Evolutionary conservation across 1,284 basidiomycete species (phyloP).

Genomic region (Melampsora larici-populina): DNA sequence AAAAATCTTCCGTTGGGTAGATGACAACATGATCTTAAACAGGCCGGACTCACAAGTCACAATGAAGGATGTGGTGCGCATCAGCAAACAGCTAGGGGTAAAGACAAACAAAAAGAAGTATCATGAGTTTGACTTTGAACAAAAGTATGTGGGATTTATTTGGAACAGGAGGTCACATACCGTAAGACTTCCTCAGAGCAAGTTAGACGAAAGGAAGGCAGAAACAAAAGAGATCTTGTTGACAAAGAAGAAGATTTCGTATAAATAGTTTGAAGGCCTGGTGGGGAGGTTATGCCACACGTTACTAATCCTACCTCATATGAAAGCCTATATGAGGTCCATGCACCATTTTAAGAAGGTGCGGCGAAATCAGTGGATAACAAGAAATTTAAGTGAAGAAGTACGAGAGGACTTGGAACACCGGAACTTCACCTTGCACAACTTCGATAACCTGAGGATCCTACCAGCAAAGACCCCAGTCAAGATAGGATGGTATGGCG

Average conservation of each 20-base stretch:
- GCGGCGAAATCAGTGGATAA: not conserved
- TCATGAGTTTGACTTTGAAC: not conserved
- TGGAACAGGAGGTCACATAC: not conserved
- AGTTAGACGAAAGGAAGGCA: not conserved
- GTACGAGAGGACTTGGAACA: not conserved
- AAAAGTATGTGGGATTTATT: not conserved
- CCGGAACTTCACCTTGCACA: not conserved
- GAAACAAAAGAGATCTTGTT: not conserved
- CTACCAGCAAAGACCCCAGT: not conserved
- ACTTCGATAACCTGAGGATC: not conserved
- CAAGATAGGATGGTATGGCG: slow-evolving; percentile 1
- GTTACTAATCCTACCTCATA: too few relatives aligned
- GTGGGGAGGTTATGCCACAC: not conserved
- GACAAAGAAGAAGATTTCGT: not conserved
- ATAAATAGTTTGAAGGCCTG: not conserved
- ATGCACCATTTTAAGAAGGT: not conserved
- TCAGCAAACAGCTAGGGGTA: not conserved
- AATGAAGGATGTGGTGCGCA: not conserved
- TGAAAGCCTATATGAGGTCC: too few relatives aligned
- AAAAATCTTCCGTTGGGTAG: not conserved
- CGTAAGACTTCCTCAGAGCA: not conserved
- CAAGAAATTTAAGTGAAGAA: not conserved
- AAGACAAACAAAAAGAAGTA: not conserved
- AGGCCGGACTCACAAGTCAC: not conserved
- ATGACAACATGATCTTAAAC: not conserved